Evolutionary conservation across 805 yeast genomes (phyloP).

Genomic region (Metschnikowia similis): DNA sequence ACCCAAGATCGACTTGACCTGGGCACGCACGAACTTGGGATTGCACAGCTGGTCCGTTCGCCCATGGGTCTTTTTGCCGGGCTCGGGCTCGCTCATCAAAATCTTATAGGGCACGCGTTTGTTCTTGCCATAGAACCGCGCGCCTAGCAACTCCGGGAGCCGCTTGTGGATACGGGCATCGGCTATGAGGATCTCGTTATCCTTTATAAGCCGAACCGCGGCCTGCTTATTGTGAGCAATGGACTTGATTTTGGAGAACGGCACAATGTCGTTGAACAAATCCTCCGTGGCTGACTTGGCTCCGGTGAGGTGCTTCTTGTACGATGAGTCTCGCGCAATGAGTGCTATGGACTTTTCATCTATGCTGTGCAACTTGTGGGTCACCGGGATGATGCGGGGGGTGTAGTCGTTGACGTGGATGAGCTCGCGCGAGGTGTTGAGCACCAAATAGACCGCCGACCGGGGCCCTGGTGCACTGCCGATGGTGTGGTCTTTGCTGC

Average conservation of each 20-base stretch:
- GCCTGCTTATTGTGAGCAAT: slow-evolving; percentile 42
- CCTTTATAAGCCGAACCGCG: slow-evolving; percentile 48
- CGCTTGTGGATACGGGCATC: slow-evolving; percentile 65
- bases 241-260: slow-evolving; percentile 53
- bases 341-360: slow-evolving; percentile 51
- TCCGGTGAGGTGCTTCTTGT: slow-evolving; percentile 44
- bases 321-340: slow-evolving; percentile 74
- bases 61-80: slow-evolving; percentile 37
- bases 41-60: slow-evolving; percentile 58
- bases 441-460: slow-evolving; percentile 37
- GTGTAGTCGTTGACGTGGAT: slow-evolving; percentile 43
- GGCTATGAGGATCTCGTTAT: slow-evolving; percentile 62
- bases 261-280: slow-evolving; percentile 54
- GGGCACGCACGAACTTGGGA: slow-evolving; percentile 57
- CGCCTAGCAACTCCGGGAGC: slow-evolving; percentile 55
- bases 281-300: slow-evolving; percentile 57
- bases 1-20: slow-evolving; percentile 58
- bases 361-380: slow-evolving; percentile 46
- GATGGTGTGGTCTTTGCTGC: no score
- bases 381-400: slow-evolving; percentile 58
- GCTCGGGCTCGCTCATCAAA: slow-evolving; percentile 48
- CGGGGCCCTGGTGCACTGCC: not conserved
- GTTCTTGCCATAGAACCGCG: slow-evolving; percentile 57
- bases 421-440: slow-evolving; percentile 46
- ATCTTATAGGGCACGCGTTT: slow-evolving; percentile 66